phyloP scores from a whole-genome alignment of 2,329 filamentous ascomycete species.

The Ceratocystis lukuohia region DNA sequence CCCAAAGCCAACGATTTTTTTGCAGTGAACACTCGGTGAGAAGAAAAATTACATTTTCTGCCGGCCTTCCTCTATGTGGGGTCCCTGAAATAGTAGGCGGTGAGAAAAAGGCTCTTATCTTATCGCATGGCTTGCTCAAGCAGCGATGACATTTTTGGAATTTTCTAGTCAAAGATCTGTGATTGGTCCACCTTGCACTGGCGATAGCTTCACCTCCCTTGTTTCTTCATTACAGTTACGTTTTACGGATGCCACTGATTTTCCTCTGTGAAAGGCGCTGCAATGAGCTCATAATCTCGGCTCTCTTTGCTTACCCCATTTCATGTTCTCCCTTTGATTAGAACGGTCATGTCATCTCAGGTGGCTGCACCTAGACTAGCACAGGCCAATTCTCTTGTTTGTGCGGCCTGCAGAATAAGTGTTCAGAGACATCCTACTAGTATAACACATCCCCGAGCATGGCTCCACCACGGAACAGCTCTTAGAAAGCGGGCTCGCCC shows the following conservation, averaged over 20 bases:
- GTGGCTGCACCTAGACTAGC: slow-evolving; percentile 16
- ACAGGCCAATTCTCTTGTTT: slow-evolving; percentile 17
- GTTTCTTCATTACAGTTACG: not conserved
- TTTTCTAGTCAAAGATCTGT: slow-evolving; percentile 9
- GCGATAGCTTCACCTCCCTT: slow-evolving; percentile 11
- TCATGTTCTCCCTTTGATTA: slow-evolving; percentile 1
- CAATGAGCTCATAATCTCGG: not conserved
- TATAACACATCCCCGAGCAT: slow-evolving; percentile 1
- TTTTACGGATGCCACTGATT: not conserved
- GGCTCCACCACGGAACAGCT: slow-evolving; percentile 9
- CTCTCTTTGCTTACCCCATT: not conserved
- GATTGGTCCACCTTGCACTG: slow-evolving; percentile 8
- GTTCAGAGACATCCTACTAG: not conserved
- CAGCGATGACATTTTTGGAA: slow-evolving; percentile 12
- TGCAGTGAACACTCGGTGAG: not conserved
- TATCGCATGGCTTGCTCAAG: slow-evolving; percentile 13
- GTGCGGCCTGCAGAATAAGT: slow-evolving; percentile 1
- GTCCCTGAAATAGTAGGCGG: slow-evolving; percentile 12
- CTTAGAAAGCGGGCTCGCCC: slow-evolving; percentile 10
- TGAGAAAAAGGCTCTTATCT: slow-evolving; percentile 17
- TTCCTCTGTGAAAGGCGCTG: not conserved
- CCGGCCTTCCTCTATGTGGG: slow-evolving; percentile 9
- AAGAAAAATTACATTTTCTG: slow-evolving; percentile 19
- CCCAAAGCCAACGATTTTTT: not conserved
- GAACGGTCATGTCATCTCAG: slow-evolving; percentile 17